Evolutionary conservation across 2,329 filamentous ascomycete genomes (phyloP).

Genomic region (Penicillium sp.): DNA sequence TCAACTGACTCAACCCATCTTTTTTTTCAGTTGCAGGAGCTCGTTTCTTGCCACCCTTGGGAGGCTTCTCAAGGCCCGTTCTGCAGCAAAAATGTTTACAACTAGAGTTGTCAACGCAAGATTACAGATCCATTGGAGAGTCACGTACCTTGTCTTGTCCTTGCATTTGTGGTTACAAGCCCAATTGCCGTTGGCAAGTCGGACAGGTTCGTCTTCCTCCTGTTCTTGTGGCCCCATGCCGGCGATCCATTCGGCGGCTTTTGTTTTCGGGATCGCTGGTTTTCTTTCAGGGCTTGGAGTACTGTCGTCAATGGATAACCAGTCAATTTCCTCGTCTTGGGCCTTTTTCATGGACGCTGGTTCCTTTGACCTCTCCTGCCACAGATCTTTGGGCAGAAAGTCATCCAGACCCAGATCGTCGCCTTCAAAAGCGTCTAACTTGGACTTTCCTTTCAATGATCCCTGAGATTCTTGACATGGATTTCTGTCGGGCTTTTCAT

Average conservation of each 20-base stretch:
- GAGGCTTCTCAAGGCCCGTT: constrained; percentile 67
- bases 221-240: constrained; percentile 8
- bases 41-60: constrained; percentile 41
- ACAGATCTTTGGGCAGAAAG: constrained; percentile 41
- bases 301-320: constrained; percentile 19
- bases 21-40: constrained; percentile 18
- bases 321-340: constrained; percentile 20
- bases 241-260: constrained; percentile 7
- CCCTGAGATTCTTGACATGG: background rate
- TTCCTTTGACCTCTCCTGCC: background rate
- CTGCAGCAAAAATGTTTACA: constrained; percentile 74
- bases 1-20: constrained; percentile 29
- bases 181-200: constrained; percentile 70
- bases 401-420: constrained; percentile 55
- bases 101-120: constrained; percentile 26
- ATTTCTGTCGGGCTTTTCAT: background rate
- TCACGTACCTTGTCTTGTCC: constrained; percentile 50
- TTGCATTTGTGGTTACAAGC: constrained; percentile 71
- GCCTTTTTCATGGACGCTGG: background rate
- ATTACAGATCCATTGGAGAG: background rate
- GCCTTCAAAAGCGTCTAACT: constrained; percentile 54
- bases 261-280: background rate
- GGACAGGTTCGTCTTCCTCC: constrained; percentile 43
- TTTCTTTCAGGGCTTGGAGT: constrained; percentile 5
- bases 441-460: background rate